A percentile compares a stretch with the other conserved stretches of the same genome.
phyloP scores from a whole-genome alignment of 768 basidiomycete species.

The Suillus lakei region DNA sequence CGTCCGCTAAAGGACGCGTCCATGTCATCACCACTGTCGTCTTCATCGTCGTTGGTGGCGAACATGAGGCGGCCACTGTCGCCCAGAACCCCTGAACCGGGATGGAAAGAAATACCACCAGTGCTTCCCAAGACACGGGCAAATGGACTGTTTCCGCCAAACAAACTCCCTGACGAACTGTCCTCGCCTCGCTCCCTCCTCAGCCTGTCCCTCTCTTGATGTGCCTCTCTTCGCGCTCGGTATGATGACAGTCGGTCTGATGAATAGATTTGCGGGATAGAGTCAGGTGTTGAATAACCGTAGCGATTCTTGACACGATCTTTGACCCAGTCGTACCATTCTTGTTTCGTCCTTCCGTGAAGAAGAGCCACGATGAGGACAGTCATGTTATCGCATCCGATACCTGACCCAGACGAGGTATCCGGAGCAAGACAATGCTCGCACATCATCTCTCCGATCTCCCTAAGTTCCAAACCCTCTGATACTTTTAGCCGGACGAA shows the following conservation, averaged over 20 bases:
- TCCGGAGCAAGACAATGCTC: slow-evolving; percentile 95
- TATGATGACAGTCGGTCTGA: slow-evolving; percentile 65
- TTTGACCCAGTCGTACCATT: slow-evolving; percentile 91
- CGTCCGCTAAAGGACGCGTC: slow-evolving; percentile 30
- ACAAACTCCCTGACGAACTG: slow-evolving; percentile 27
- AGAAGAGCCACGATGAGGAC: slow-evolving; percentile 88
- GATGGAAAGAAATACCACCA: slow-evolving; percentile 71
- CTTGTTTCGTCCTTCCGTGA: slow-evolving; percentile 83
- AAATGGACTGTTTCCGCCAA: slow-evolving; percentile 45
- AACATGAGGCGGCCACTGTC: slow-evolving; percentile 65
- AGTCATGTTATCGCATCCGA: slow-evolving; percentile 99
- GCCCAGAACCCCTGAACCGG: slow-evolving; percentile 54
- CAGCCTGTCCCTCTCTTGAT: slow-evolving; percentile 51
- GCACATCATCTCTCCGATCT: slow-evolving; percentile 90
- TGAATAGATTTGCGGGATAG: slow-evolving; percentile 78
- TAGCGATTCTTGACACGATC: slow-evolving; percentile 77
- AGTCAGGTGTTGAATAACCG: slow-evolving; percentile 79
- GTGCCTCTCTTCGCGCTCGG: slow-evolving; percentile 63
- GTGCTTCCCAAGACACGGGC: slow-evolving; percentile 59
- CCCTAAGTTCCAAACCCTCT: slow-evolving; percentile 74
- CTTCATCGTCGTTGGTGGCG: slow-evolving; percentile 60
- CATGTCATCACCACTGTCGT: slow-evolving; percentile 58
- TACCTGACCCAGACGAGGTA: slow-evolving; percentile 86
- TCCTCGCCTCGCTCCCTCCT: slow-evolving; percentile 43
- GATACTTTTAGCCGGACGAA: slow-evolving; percentile 83